These are phyloP conservation scores for Penicillium turbatum DNA, from an alignment of 495 filamentous ascomycete species.

Conservation along the genomic window DNA sequence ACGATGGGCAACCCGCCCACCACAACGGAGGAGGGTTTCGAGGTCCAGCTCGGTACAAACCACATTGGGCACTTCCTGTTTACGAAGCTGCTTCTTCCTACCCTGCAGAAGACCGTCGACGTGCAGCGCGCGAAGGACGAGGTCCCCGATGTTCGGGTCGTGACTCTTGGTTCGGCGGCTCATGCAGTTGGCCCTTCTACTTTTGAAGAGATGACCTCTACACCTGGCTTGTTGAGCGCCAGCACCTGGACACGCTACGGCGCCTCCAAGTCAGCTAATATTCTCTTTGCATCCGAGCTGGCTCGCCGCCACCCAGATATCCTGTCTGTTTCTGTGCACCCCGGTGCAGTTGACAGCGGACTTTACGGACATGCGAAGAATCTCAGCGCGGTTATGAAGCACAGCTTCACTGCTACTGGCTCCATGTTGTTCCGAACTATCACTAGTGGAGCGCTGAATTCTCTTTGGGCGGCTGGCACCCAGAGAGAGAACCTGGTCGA, in stretches of 20 bases:
- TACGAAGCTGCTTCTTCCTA: slow-evolving; percentile 62
- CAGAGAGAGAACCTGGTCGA: slow-evolving; percentile 34
- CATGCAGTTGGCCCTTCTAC: slow-evolving; percentile 50
- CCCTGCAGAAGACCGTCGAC: slow-evolving; percentile 47
- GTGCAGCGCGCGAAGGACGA: slow-evolving; percentile 16
- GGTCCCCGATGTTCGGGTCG: slow-evolving; percentile 24
- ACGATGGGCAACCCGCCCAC: slow-evolving; percentile 53
- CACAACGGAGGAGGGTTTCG: slow-evolving; percentile 74
- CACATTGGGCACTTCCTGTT: slow-evolving; percentile 51
- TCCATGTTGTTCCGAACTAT: slow-evolving; percentile 31
- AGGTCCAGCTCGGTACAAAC: slow-evolving; percentile 63
- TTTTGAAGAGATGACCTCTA: slow-evolving; percentile 46
- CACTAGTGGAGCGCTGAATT: slow-evolving; percentile 50
- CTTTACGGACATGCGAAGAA: slow-evolving; percentile 38
- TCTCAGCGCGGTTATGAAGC: slow-evolving; percentile 25
- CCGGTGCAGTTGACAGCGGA: slow-evolving; percentile 58
- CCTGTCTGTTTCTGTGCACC: slow-evolving; percentile 57
- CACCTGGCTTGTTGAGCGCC: slow-evolving; percentile 29
- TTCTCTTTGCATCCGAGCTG: slow-evolving; percentile 59
- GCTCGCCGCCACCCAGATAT: slow-evolving; percentile 54
- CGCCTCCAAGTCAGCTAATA: slow-evolving; percentile 66
- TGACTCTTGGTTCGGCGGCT: slow-evolving; percentile 27
- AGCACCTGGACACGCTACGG: slow-evolving; percentile 52
- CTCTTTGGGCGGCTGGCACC: slow-evolving; percentile 54
- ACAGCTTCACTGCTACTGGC: slow-evolving; percentile 15